phyloP scores from a whole-genome alignment of 1,139 yeast species.

The Sugiyamaella japonica region DNA sequence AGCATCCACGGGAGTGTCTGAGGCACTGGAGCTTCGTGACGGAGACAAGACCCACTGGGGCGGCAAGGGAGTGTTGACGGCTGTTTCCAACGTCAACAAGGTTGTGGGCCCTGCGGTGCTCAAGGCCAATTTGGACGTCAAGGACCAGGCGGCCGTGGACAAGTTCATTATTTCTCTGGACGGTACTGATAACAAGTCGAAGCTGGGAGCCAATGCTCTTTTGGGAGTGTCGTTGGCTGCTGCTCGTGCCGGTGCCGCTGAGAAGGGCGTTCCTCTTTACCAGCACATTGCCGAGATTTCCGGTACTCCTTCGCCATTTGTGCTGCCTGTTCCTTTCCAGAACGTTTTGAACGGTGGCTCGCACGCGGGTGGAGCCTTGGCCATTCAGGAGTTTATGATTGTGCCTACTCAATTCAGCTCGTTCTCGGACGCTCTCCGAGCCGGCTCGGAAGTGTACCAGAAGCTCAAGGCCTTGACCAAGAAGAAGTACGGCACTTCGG shows the following conservation, averaged over 20 bases:
- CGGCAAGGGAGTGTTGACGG: slow-evolving; percentile 94
- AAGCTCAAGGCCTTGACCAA: slow-evolving; percentile 85
- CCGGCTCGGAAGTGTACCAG: slow-evolving; percentile 97
- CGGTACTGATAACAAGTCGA: slow-evolving; percentile 92
- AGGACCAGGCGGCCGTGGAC: slow-evolving; percentile 77
- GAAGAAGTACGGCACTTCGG: slow-evolving; percentile 92
- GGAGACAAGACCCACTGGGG: slow-evolving; percentile 91
- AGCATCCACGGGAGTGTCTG: slow-evolving; percentile 94
- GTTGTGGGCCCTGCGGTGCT: slow-evolving; percentile 86
- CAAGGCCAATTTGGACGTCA: slow-evolving; percentile 69
- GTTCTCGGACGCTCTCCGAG: slow-evolving; percentile 91
- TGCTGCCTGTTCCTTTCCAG: slow-evolving; percentile 94
- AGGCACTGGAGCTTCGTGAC: slow-evolving; percentile 94
- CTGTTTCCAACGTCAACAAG: slow-evolving; percentile 87
- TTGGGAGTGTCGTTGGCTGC: slow-evolving; percentile 92
- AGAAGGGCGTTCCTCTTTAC: slow-evolving; percentile 83
- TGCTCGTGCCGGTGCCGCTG: slow-evolving; percentile 95
- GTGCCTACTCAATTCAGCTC: slow-evolving; percentile 86
- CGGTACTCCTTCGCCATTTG: slow-evolving; percentile 66
- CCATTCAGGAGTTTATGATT: slow-evolving; percentile 98
- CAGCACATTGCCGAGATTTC: slow-evolving; percentile 76
- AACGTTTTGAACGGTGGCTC: slow-evolving; percentile 98
- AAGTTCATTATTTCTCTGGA: slow-evolving; percentile 74
- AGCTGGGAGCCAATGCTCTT: slow-evolving; percentile 94
- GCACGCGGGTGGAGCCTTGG: slow-evolving; percentile 98